Percentiles rank a stretch among this genome's conserved stretches.
phyloP scores from a whole-genome alignment of 2,329 filamentous ascomycete genomes.

The Coniochaeta ligniaria region DNA sequence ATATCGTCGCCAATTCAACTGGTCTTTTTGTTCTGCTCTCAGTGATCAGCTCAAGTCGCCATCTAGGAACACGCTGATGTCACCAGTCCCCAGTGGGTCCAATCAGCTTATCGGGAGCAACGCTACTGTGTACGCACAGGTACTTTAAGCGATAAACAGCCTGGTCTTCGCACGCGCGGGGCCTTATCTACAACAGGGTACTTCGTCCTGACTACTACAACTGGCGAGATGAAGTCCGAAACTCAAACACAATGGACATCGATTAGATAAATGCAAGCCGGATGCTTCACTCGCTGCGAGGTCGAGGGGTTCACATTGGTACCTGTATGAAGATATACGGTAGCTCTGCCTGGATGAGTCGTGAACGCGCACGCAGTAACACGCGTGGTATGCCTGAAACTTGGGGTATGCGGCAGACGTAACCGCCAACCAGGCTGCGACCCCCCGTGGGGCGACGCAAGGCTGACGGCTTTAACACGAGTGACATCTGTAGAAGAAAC shows the following conservation, averaged over 20 bases:
- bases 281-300: too few relatives aligned
- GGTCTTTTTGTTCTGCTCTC: background rate
- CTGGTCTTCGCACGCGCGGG: too few relatives aligned
- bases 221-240: too few relatives aligned
- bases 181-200: background rate
- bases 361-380: background rate
- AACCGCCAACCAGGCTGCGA: background rate
- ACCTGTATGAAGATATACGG: too few relatives aligned
- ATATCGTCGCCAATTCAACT: too few relatives aligned
- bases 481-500: background rate
- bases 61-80: background rate
- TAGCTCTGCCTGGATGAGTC: too few relatives aligned
- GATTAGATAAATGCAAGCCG: too few relatives aligned
- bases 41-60: background rate
- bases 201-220: too few relatives aligned
- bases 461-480: background rate
- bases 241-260: too few relatives aligned
- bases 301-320: too few relatives aligned
- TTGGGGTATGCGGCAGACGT: background rate
- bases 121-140: background rate
- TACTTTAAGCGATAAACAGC: background rate
- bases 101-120: background rate
- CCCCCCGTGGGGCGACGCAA: background rate
- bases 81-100: background rate
- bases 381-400: background rate